Percentiles rank a stretch among this genome's conserved stretches.
phyloP scores from a whole-genome alignment of 1,139 yeast genomes.

The Suhomyces wounanorum region DNA sequence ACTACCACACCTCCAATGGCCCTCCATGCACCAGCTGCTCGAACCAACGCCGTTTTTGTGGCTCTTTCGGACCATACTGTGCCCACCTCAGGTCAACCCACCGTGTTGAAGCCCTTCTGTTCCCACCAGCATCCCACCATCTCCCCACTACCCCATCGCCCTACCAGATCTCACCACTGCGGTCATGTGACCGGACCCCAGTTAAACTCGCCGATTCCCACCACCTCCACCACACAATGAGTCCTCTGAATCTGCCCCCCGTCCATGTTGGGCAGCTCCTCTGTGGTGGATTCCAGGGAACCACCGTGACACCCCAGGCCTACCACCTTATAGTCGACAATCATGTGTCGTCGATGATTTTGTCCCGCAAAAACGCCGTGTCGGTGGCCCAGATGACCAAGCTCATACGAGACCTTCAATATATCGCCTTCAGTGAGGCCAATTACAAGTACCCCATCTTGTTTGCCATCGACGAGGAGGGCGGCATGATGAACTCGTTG shows the following conservation, averaged over 20 bases:
- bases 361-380: conserved; percentile 55
- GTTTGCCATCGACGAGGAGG: conserved; percentile 44
- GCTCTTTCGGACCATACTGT: no score
- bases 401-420: conserved; percentile 56
- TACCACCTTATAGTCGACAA: conserved; percentile 55
- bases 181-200: conserved; percentile 4
- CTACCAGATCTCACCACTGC: neutral
- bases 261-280: conserved; percentile 53
- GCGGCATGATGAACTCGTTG: conserved; percentile 53
- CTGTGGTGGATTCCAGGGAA: conserved; percentile 65
- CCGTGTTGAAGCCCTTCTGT: no score
- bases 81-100: no score
- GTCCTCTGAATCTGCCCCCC: conserved; percentile 10
- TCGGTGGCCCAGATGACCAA: conserved; percentile 53
- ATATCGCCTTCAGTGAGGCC: conserved; percentile 52
- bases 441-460: conserved; percentile 55
- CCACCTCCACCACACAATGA: conserved; percentile 7
- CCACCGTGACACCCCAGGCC: conserved; percentile 58
- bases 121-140: no score
- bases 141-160: neutral
- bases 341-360: conserved; percentile 58
- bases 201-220: neutral
- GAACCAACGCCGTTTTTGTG: no score
- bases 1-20: no score
- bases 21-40: no score